Percentiles rank a stretch among this genome's conserved stretches.
phyloP scores from a whole-genome alignment of 2,329 filamentous ascomycete genomes.

The Thermothelomyces thermophilus region DNA sequence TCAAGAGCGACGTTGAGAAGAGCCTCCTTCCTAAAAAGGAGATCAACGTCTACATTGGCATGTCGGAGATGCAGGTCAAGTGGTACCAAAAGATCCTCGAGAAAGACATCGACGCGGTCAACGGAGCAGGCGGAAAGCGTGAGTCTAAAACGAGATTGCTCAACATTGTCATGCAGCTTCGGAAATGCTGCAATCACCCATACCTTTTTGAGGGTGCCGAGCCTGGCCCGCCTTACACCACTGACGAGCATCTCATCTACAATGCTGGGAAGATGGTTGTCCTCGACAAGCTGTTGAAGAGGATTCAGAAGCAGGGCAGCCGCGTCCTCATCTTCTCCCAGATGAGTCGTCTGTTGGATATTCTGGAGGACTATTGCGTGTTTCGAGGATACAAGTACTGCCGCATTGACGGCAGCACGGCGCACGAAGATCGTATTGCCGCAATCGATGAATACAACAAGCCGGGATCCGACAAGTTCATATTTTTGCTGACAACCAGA shows the following conservation, averaged over 20 bases:
- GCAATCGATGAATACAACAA: constrained; percentile 99
- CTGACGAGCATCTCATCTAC: constrained; percentile 87
- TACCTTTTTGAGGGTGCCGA: constrained; percentile 98
- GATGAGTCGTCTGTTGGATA: constrained; percentile 95
- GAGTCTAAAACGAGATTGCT: constrained; percentile 95
- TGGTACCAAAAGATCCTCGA: constrained; percentile 99
- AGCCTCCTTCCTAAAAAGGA: constrained; percentile 96
- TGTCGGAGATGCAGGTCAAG: constrained; percentile 98
- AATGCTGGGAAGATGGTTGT: constrained; percentile 98
- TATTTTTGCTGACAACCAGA: constrained; percentile 91
- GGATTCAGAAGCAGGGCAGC: constrained; percentile 80
- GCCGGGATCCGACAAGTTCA: constrained; percentile 88
- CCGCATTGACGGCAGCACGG: constrained; percentile 92
- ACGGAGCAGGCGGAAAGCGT: constrained; percentile 89
- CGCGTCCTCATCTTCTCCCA: constrained; percentile 98
- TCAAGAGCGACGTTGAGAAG: constrained; percentile 98
- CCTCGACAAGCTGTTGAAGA: constrained; percentile 80
- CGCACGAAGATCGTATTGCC: constrained; percentile 93
- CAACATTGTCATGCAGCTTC: constrained; percentile 98
- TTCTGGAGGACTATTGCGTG: constrained; percentile 96
- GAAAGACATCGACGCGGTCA: constrained; percentile 98
- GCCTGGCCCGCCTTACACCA: constrained; percentile 94
- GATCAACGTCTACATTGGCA: constrained; percentile 91
- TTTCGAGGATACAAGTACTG: constrained; percentile 94
- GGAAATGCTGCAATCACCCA: constrained; percentile 98